Conservation (phyloP, 1,284 basidiomycete species). For the Ganoderma multipileum region DNA sequence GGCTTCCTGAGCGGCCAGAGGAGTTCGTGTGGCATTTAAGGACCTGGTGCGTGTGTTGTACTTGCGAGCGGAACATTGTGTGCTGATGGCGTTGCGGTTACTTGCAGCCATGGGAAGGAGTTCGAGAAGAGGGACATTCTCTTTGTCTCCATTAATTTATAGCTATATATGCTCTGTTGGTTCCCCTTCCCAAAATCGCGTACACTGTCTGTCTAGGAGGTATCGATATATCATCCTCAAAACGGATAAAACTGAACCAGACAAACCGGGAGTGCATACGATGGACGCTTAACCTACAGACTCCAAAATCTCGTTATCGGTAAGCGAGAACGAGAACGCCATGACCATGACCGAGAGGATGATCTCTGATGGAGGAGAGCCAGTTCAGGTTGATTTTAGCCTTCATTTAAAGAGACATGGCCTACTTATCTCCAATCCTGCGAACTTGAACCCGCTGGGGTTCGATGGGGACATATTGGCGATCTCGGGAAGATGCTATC, state of each 20-base stretch:
- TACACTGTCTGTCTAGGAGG: too few species aligned
- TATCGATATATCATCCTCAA: too few species aligned
- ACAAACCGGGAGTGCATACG: too few species aligned
- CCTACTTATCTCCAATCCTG: constrained; percentile 45
- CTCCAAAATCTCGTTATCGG: constrained; percentile 32
- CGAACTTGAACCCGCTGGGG: constrained; percentile 44
- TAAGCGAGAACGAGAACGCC: constrained; percentile 22
- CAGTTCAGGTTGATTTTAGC: neutral
- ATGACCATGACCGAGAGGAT: constrained; percentile 19
- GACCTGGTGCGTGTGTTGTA: neutral
- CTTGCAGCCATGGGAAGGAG: constrained; percentile 18
- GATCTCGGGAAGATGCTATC: too few species aligned
- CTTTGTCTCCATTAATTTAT: too few species aligned
- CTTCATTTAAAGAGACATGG: neutral
- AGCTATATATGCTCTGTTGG: too few species aligned
- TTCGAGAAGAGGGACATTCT: constrained; percentile 18
- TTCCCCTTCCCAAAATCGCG: too few species aligned
- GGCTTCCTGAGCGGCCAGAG: neutral
- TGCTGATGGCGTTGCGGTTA: neutral
- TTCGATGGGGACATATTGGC: too few species aligned
- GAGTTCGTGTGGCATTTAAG: neutral
- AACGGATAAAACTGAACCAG: too few species aligned
- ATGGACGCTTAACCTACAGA: constrained; percentile 14
- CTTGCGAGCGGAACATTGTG: neutral
- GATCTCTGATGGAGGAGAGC: constrained; percentile 15